Base-by-base conservation (phyloP, 2,329 filamentous ascomycete species). In the Fusarium pseudocircinatum region DNA sequence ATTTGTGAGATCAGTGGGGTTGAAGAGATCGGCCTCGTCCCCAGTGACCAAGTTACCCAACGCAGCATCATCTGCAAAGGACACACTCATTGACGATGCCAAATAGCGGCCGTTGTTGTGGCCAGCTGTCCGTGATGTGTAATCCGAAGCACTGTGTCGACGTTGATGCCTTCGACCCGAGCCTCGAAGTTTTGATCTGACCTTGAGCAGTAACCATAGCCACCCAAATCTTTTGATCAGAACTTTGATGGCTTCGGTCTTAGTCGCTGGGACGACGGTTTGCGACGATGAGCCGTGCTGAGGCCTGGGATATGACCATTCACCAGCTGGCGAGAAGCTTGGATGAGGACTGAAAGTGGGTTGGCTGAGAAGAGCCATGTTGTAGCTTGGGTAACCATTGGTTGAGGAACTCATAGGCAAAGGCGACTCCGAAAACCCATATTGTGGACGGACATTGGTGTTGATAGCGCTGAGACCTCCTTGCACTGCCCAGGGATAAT, bases 381-480 rank as follows among this genome's bases (percentile, higher is more conserved):
- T 30, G 22, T 50, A 53, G 46, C n/a, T 69, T 26, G 52, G 26
- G 52, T 49, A 44, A 9, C 66, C 34, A 54, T 39, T 43, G 52
- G 65, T 43, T 15, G 60, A 59, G 26, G 66, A 56, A 44, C 52
- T 70, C 34, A 47, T 36, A 42, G 34, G 59, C 3, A 53, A 12
- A 16, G 67, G 60, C 26, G 67, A 69, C 32, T 64, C 59, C 24
- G 59, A 70, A 44, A 30, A 69, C 46, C 50, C 66, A 64, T 52
- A 42, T 34, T 47, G 63, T 28, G 63, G 32, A 52, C 26, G 30
- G 30, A 57, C 26, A 53, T 49, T 57, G 42, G 67, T 69, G 30
- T 69, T 65, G 52, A 69, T 30, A 20, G 52, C n/a, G 46, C 30
- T 34, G 18, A 69, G 66, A 46, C 26, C 34, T 34, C 46, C 46